Evolutionary conservation across 78 protist species (phyloP).

Genomic region (Bigelowiella natans): DNA sequence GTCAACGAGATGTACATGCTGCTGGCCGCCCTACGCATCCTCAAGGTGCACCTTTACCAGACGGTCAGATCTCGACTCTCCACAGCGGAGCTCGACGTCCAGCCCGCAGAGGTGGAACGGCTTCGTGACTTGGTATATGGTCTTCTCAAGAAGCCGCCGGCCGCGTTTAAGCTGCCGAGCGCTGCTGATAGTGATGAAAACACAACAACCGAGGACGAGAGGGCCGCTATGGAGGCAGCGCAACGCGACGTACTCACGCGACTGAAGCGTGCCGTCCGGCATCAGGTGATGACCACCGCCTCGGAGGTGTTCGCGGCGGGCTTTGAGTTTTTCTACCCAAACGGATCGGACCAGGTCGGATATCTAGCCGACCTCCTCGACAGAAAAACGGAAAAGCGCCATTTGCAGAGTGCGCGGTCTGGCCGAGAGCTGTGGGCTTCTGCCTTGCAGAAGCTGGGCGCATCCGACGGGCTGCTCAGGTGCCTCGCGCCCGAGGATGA

Average conservation of each 20-base stretch:
- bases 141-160: not conserved
- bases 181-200: not conserved
- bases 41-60: not conserved
- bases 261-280: not conserved
- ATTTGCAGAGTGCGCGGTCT: not conserved
- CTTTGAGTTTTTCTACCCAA: not conserved
- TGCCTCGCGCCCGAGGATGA: not conserved
- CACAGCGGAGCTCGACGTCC: not conserved
- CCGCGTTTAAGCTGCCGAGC: not conserved
- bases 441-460: not conserved
- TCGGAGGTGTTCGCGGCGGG: not conserved
- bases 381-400: not conserved
- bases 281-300: not conserved
- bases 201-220: not conserved
- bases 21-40: not conserved
- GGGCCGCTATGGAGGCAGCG: not conserved
- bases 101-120: not conserved
- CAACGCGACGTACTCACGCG: not conserved
- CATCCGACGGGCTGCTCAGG: not conserved
- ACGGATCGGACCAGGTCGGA: not conserved
- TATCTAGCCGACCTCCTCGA: not conserved
- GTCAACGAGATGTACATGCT: not conserved
- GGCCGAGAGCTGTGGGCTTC: not conserved
- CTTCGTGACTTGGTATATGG: not conserved
- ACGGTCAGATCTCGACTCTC: not conserved